Conservation (phyloP, 2,329 filamentous ascomycete genomes). For the Aquanectria penicillioides region DNA sequence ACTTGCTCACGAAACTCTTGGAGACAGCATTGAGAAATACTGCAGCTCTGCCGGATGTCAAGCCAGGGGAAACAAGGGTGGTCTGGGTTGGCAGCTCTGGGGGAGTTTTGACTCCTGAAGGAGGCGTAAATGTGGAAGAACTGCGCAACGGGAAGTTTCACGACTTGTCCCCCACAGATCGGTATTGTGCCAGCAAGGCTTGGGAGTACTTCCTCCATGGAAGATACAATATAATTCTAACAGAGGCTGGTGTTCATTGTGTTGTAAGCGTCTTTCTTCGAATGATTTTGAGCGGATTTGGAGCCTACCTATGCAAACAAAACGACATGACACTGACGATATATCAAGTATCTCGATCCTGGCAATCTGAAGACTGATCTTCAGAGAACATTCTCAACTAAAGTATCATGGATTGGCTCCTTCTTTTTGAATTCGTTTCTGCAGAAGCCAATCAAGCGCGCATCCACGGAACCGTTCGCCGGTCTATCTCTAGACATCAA, state of each 20-base stretch:
- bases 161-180: neutral
- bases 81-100: conserved; percentile 12
- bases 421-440: neutral
- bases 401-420: conserved; percentile 1
- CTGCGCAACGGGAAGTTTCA: neutral
- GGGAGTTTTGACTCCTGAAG: neutral
- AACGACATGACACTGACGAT: neutral
- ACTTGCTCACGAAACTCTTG: neutral
- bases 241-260: neutral
- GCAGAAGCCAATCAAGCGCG: conserved; percentile 6
- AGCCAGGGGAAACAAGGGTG: neutral
- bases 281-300: too few relatives aligned
- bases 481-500: conserved; percentile 5
- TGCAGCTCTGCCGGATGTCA: neutral
- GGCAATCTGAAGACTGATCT: conserved; percentile 13
- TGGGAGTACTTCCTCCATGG: conserved; percentile 14
- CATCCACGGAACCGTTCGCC: conserved; percentile 18
- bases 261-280: neutral
- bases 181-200: conserved; percentile 13
- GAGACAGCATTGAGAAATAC: neutral
- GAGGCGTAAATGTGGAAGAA: conserved; percentile 10
- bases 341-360: conserved; percentile 4
- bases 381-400: conserved; percentile 2
- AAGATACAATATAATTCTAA: conserved; percentile 7
- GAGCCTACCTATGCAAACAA: too few relatives aligned